Evolutionary conservation across 1,284 basidiomycete species (phyloP).

Genomic region (Serendipita sp.): DNA sequence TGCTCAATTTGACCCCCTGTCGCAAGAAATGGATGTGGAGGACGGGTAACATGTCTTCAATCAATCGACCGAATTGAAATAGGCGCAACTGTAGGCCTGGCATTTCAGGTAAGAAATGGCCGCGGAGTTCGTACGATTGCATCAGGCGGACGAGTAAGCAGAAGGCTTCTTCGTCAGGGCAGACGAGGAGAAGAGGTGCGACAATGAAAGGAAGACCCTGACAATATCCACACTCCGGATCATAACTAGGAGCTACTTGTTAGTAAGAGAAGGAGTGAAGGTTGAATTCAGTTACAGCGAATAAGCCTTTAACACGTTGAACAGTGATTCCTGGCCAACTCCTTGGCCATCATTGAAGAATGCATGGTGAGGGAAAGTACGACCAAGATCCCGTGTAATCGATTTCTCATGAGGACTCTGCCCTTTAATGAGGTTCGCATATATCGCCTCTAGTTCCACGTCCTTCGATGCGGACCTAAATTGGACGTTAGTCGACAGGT

Average conservation of each 20-base stretch:
- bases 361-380: conserved; percentile 95
- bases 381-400: conserved; percentile 79
- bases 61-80: conserved; percentile 80
- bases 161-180: conserved; percentile 95
- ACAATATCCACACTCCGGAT: conserved; percentile 91
- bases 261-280: no score
- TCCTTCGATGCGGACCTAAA: conserved; percentile 80
- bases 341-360: conserved; percentile 89
- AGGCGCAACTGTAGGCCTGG: conserved; percentile 87
- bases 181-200: conserved; percentile 62
- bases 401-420: conserved; percentile 83
- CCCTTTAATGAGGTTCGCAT: conserved; percentile 73
- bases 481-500: conserved; percentile 8
- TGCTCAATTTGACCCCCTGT: conserved; percentile 89
- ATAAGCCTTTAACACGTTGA: conserved; percentile 96
- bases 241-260: conserved; percentile 44
- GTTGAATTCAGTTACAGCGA: conserved; percentile 45
- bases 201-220: conserved; percentile 94
- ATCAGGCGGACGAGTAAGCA: conserved; percentile 93
- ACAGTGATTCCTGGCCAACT: conserved; percentile 89
- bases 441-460: conserved; percentile 70
- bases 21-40: conserved; percentile 83
- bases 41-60: conserved; percentile 85
- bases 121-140: conserved; percentile 90
- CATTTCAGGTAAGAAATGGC: conserved; percentile 97